Evolutionary conservation across 176 grass and related monocot species (phyloP), one percentile per base, ranked within the genome.

Genomic region (Otatea glauca): DNA sequence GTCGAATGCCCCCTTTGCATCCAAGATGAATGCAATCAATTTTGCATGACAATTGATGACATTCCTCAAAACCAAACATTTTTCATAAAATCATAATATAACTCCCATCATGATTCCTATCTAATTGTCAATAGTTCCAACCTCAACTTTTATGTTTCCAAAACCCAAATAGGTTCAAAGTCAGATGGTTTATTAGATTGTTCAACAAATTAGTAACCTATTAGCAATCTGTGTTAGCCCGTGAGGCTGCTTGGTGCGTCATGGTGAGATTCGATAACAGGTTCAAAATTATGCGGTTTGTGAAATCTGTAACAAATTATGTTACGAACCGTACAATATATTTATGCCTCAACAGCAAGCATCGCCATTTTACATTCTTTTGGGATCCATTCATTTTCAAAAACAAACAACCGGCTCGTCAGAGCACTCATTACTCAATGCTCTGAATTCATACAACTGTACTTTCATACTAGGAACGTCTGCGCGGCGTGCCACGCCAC

Each of bases 31-130:
- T 35, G 20, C 27, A 63, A 73, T 17, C 24, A 58, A 34, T 47
- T 41, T 72, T 72, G 24, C 1, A 5, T 21, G 49, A 25, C 14
- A 15, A 79, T 27, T 25, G 48, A 38, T 15, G 51, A 18, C 29
- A 65, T 79, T 38, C 62, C 70, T 73, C 25, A 88, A 72, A 64
- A 64, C 6, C 5, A 48, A 83, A 49, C 34, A 53, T n/a, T 21
- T 47, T 7, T 74, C 60, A 50, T 17, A 38, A 51, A 5, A 37
- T 74, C 60, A 50, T 17, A 38, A 51, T 9, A 37, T 15, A 85
- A 13, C 41, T 49, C 38, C 11, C 5, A 42, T n/a, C 17, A 66
- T 38, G 14, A 68, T 42, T 79, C 59, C 14, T 84, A 66, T 38
- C 20, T 68, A 66, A 25, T 1, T 44, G 27, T 67, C 39, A 17